These are phyloP conservation scores for Aphanoascus verrucosus DNA, from an alignment of 2,329 filamentous ascomycete species.

Conservation along the genomic window DNA sequence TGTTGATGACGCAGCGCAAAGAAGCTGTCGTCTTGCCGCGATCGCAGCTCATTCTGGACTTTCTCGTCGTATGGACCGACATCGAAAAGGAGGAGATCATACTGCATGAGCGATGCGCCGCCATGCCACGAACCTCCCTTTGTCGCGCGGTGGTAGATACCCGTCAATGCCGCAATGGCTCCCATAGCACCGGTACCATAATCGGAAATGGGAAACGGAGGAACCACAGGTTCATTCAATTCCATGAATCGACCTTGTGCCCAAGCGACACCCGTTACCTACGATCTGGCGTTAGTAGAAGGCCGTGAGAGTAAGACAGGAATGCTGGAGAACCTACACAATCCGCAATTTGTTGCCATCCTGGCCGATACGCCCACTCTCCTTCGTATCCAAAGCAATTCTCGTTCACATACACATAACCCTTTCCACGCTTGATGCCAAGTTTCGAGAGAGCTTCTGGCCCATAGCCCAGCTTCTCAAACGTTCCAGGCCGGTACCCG, in stretches of 20 bases:
- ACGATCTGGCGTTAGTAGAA: constrained; percentile 9
- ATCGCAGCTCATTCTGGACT: constrained; percentile 44
- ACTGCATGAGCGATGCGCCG: constrained; percentile 54
- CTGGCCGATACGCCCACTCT: constrained; percentile 53
- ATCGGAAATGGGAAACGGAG: constrained; percentile 45
- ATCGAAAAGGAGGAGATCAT: constrained; percentile 55
- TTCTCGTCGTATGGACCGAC: constrained; percentile 47
- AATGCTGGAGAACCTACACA: constrained; percentile 39
- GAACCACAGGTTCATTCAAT: constrained; percentile 30
- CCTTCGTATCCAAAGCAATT: constrained; percentile 59
- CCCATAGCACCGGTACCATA: constrained; percentile 65
- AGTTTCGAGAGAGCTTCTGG: constrained; percentile 44
- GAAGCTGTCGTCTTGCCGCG: constrained; percentile 43
- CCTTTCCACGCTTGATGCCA: constrained; percentile 46
- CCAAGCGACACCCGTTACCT: constrained; percentile 35
- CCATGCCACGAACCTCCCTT: constrained; percentile 57
- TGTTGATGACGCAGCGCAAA: constrained; percentile 49
- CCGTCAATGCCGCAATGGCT: constrained; percentile 54
- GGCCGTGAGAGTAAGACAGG: background rate
- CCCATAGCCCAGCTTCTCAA: constrained; percentile 55
- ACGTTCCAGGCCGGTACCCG: constrained; percentile 57
- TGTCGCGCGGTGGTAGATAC: constrained; percentile 52
- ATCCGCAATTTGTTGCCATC: constrained; percentile 65
- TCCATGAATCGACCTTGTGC: constrained; percentile 36
- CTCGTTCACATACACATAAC: constrained; percentile 58